Percentiles rank a stretch among this genome's conserved stretches.
Evolutionary conservation across 2,329 filamentous ascomycete genomes (phyloP).

Genomic region (Ascochyta pisi): DNA sequence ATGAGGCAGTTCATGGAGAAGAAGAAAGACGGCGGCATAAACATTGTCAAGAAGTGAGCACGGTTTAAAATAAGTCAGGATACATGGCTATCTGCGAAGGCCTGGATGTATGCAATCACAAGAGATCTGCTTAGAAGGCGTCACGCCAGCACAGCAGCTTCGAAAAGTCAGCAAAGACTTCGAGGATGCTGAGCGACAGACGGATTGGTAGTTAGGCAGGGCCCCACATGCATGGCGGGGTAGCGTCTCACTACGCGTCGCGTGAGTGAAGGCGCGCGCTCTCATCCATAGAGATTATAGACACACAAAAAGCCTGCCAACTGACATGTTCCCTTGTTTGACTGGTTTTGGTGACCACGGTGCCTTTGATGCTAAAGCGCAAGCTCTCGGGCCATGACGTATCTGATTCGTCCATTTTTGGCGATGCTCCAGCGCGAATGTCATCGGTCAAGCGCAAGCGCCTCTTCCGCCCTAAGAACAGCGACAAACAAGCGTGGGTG

Average conservation of each 20-base stretch:
- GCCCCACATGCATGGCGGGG: conserved; percentile 20
- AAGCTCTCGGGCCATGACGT: conserved; percentile 26
- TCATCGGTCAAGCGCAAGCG: conserved; percentile 28
- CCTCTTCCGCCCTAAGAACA: conserved; percentile 29
- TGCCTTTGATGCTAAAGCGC: conserved; percentile 34
- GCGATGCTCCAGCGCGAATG: conserved; percentile 27
- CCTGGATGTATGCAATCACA: no score
- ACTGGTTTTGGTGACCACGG: conserved; percentile 6
- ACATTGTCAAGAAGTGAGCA: conserved; percentile 67
- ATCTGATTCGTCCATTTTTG: conserved; percentile 31
- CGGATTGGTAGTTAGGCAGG: background rate
- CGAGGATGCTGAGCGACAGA: background rate
- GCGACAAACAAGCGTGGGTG: conserved; percentile 27
- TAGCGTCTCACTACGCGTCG: conserved; percentile 20
- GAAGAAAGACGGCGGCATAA: conserved; percentile 68
- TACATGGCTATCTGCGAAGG: no score
- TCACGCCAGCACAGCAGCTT: no score
- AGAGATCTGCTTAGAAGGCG: no score
- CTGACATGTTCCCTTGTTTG: conserved; percentile 8
- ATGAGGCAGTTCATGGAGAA: conserved; percentile 49
- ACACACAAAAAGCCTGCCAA: conserved; percentile 2
- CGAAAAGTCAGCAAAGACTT: background rate
- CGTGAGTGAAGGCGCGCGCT: conserved; percentile 12
- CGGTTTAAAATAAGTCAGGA: no score
- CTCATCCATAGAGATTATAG: conserved; percentile 2